Conservation (phyloP, 805 yeast genomes). For the Saturnispora hagleri region DNA sequence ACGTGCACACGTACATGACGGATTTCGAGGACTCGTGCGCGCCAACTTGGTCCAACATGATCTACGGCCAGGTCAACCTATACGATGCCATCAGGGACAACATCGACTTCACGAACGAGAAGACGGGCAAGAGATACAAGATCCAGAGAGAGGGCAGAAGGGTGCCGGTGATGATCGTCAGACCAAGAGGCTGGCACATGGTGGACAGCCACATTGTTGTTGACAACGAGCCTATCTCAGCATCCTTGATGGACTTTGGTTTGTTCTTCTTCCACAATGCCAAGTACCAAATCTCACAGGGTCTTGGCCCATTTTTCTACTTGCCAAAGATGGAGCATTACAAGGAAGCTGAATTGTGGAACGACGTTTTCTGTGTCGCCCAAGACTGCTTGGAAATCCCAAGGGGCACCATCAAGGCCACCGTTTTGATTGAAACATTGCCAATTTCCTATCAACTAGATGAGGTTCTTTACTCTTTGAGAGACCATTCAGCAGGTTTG, state of each 20-base stretch:
- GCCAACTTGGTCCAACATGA: slow-evolving; percentile 74
- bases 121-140: slow-evolving; percentile 32
- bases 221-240: slow-evolving; percentile 70
- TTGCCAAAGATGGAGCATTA: slow-evolving; percentile 84
- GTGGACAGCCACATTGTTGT: slow-evolving; percentile 61
- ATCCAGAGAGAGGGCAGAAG: slow-evolving; percentile 41
- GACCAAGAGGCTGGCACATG: slow-evolving; percentile 89
- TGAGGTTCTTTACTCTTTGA: slow-evolving; percentile 67
- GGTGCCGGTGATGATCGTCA: slow-evolving; percentile 68
- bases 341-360: slow-evolving; percentile 76
- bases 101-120: slow-evolving; percentile 38
- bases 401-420: slow-evolving; percentile 74
- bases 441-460: slow-evolving; percentile 86
- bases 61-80: slow-evolving; percentile 73
- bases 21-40: slow-evolving; percentile 81
- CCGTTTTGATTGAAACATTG: slow-evolving; percentile 73
- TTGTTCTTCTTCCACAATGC: slow-evolving; percentile 73
- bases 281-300: slow-evolving; percentile 45
- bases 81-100: slow-evolving; percentile 68
- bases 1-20: slow-evolving; percentile 76
- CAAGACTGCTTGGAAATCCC: slow-evolving; percentile 62
- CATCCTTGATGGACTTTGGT: slow-evolving; percentile 73
- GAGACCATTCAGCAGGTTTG: slow-evolving; percentile 71
- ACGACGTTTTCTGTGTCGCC: slow-evolving; percentile 65
- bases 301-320: slow-evolving; percentile 75